phyloP scores from a whole-genome alignment of 208 protist genomes.

The Trypanosoma rangeli region DNA sequence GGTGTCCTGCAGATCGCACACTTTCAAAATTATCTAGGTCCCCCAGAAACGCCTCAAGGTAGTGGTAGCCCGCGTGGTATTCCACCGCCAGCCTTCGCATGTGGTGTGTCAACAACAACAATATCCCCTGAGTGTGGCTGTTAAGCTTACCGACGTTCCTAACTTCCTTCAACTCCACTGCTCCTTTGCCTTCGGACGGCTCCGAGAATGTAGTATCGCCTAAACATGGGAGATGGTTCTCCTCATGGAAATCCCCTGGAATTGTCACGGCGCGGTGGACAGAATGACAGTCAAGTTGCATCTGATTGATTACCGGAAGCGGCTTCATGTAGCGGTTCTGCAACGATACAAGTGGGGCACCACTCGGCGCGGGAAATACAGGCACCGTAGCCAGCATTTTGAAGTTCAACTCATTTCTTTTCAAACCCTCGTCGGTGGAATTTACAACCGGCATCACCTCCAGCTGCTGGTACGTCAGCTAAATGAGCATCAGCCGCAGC shows the following conservation, averaged over 20 bases:
- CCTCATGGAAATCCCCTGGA: slow-evolving; percentile 7
- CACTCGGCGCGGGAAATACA: slow-evolving; percentile 32
- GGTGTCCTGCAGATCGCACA: slow-evolving; percentile 40
- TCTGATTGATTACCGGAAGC: slow-evolving; percentile 44
- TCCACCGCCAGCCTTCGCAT: slow-evolving; percentile 55
- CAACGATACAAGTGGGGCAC: slow-evolving; percentile 31
- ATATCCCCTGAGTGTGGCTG: slow-evolving; percentile 74
- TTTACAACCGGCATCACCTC: slow-evolving; percentile 78
- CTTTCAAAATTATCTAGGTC: slow-evolving; percentile 75
- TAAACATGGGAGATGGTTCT: background rate
- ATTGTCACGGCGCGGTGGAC: slow-evolving; percentile 63
- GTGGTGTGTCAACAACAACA: slow-evolving; percentile 68
- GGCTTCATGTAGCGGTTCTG: slow-evolving; percentile 35
- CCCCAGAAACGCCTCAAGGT: slow-evolving; percentile 57
- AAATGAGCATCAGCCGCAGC: slow-evolving; percentile 68
- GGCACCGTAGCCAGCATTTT: slow-evolving; percentile 78
- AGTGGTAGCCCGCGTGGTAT: slow-evolving; percentile 43
- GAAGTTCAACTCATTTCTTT: slow-evolving; percentile 82
- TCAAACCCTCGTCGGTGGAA: slow-evolving; percentile 76
- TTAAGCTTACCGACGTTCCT: slow-evolving; percentile 23
- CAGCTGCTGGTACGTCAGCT: slow-evolving; percentile 64
- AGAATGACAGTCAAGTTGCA: slow-evolving; percentile 67
- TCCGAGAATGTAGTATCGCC: background rate
- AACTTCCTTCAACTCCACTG: background rate
- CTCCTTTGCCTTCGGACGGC: background rate